Evolutionary conservation across 768 basidiomycete genomes (phyloP).

Genomic region (Ramaria sp.): DNA sequence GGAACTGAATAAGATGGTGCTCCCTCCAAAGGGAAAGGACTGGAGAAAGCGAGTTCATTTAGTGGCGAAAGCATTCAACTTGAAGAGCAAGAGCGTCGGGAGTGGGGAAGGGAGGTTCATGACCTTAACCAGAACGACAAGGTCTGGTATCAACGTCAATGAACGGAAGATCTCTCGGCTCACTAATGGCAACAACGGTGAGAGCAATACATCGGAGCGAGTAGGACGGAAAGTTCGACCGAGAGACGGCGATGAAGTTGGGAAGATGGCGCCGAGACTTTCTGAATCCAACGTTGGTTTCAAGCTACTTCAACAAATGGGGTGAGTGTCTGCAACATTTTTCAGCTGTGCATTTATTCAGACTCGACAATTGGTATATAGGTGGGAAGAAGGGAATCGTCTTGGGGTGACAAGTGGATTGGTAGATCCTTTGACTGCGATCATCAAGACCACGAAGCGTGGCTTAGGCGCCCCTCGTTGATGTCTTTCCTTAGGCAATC

Average conservation of each 20-base stretch:
- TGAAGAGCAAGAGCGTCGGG: constrained; percentile 74
- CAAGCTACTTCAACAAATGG: constrained; percentile 80
- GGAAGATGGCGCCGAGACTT: constrained; percentile 79
- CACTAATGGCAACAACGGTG: constrained; percentile 21
- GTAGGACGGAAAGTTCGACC: constrained; percentile 25
- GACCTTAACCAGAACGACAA: constrained; percentile 58
- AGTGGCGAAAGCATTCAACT: constrained; percentile 62
- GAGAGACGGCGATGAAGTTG: constrained; percentile 80
- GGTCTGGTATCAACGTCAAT: constrained; percentile 41
- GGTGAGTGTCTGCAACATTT: constrained; percentile 23
- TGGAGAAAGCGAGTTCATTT: constrained; percentile 68
- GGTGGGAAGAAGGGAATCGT: constrained; percentile 68
- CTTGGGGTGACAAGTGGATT: constrained; percentile 63
- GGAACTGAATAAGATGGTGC: constrained; percentile 39
- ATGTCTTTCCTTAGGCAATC: not conserved
- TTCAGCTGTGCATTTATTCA: not conserved
- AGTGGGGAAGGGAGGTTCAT: constrained; percentile 62
- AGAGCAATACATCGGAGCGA: constrained; percentile 13
- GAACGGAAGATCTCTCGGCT: constrained; percentile 47
- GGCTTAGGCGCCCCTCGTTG: constrained; percentile 56
- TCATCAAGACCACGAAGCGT: constrained; percentile 78
- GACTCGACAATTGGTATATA: not conserved
- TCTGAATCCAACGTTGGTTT: constrained; percentile 76
- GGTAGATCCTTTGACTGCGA: constrained; percentile 66
- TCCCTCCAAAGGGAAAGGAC: constrained; percentile 72